Evolutionary conservation across 108 stramenopile species (phyloP).

Genomic region (Cyclotella baltica): DNA sequence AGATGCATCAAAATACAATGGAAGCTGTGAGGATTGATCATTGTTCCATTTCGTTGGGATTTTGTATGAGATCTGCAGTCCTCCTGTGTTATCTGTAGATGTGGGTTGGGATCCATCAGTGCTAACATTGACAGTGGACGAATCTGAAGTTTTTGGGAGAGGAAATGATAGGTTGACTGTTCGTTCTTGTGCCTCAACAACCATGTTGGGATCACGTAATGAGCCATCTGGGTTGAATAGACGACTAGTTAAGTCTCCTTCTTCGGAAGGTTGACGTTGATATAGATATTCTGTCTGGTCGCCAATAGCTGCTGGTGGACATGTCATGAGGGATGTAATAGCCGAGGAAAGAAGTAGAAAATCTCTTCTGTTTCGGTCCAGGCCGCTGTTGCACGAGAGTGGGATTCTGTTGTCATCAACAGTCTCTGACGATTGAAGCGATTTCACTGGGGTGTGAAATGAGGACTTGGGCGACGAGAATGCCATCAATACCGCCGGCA

Average conservation of each 20-base stretch:
- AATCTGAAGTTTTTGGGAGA: constrained; percentile 46
- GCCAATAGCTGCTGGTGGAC: constrained; percentile 8
- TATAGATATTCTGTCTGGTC: constrained; percentile 21
- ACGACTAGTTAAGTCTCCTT: constrained; percentile 61
- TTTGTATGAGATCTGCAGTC: constrained; percentile 60
- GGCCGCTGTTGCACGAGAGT: neutral
- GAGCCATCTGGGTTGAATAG: constrained; percentile 85
- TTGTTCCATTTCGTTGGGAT: constrained; percentile 77
- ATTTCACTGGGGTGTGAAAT: neutral
- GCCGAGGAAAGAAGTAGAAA: constrained; percentile 27
- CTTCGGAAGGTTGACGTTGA: constrained; percentile 18
- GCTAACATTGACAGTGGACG: constrained; percentile 54
- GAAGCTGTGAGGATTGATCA: constrained; percentile 44
- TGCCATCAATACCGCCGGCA: neutral
- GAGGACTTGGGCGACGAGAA: neutral
- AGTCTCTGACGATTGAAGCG: neutral
- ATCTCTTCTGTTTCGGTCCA: constrained; percentile 32
- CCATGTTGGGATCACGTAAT: constrained; percentile 46
- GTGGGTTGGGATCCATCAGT: constrained; percentile 39
- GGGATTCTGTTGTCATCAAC: neutral
- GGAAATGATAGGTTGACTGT: constrained; percentile 50
- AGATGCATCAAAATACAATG: constrained; percentile 66
- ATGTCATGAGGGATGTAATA: constrained; percentile 20
- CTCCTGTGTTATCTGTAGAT: constrained; percentile 18
- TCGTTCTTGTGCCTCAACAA: constrained; percentile 64